Base-by-base conservation (phyloP, 1,284 basidiomycete genomes). In the Apiotrichum siamense region DNA sequence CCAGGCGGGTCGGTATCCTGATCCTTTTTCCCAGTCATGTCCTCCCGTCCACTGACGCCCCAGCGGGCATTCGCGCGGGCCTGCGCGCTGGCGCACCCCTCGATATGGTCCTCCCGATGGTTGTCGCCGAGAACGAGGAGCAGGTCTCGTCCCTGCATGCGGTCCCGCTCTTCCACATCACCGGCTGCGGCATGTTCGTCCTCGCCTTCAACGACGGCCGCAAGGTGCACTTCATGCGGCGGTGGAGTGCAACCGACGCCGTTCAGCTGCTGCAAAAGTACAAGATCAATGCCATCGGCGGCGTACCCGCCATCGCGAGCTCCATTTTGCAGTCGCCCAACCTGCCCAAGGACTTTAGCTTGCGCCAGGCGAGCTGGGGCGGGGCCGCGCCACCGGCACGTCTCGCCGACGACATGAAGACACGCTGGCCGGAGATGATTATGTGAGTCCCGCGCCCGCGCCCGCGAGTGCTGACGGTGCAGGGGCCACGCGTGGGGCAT, bases 91-190 rank as follows among this genome's bases (percentile, higher is more conserved):
- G 66, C 13, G 50, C 44, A 2, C 24, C 44, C 3, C 36, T 57
- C 12, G 47, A 47, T 12, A 31, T 38, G 11, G 47, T 44, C 7
- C 36, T 50, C 6, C 25, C 37, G 3, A 44, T 32, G 17, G 33
- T 42, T 46, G 61, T 52, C 54, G 63, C 24, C 52, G 50, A 26
- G 3, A n/a, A 7, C 6, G 25, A 12, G 3, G 26, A 26, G 24
- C 44, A 45, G 26, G 33, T 35, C 18, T 5, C 15, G 7, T 15
- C 18, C n/a, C 52, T 70, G 4, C 61, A 68, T 27, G 47, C 66
- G 7, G 62, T 70, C 24, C 69, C 69, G 3, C 58, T 70, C 11
- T 70, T 70, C 56, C 69, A 70, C 64, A 65, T 69, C 3, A 69
- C 67, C 1, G 69, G 69, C 12, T 65, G 64, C 46, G 59, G 69